Evolutionary conservation across 768 basidiomycete genomes (phyloP), one percentile per base, ranked within the genome.

Genomic region (Mycena rosella): DNA sequence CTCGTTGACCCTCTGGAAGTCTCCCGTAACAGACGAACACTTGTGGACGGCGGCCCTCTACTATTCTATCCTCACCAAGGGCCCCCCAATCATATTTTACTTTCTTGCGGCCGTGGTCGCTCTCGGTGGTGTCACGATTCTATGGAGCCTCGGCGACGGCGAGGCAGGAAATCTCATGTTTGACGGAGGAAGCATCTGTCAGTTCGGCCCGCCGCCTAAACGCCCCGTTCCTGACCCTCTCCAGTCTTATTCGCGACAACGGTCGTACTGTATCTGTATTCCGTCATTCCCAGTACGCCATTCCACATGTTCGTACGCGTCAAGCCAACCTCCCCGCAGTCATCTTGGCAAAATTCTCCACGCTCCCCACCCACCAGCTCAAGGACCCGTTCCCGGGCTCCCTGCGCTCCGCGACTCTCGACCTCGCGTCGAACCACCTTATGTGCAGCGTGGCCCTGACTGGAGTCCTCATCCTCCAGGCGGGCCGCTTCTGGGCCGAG

Each of bases 161-260:
- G 81, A 88, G 69, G 94, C 94, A 3, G 92, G 89, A 34, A 95
- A 96, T 78, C 83, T 96, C 75, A 95, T 96, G 93, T 96, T 96
- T 72, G 94, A 96, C 74, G 94, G 94, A 27, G 94, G 91, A 56
- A 95, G 93, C 77, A 90, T 95, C 72, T 92, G 94, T 95, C 68
- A 75, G 93, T 82, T 60, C 29, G 5, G 26, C 38, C 45, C 44
- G 17, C 13, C 52, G 20, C 47, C 22, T 74, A 15, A 48, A 36
- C 24, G 38, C 42, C 11, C 27, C 22, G 34, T 26, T n/a, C 60
- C 71, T 22, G 73, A n/a, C 0, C 15, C 54, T 40, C 20, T 22
- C 17, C 77, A 96, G 94, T 96, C 79, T 82, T 96, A 66, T 95
- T 94, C 73, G 85, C 84, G 34, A 88, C 86, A 22, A 89, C 91